These are phyloP conservation scores for Medicago truncatula DNA, from an alignment of 306 rosid species.

Conservation along the genomic window DNA sequence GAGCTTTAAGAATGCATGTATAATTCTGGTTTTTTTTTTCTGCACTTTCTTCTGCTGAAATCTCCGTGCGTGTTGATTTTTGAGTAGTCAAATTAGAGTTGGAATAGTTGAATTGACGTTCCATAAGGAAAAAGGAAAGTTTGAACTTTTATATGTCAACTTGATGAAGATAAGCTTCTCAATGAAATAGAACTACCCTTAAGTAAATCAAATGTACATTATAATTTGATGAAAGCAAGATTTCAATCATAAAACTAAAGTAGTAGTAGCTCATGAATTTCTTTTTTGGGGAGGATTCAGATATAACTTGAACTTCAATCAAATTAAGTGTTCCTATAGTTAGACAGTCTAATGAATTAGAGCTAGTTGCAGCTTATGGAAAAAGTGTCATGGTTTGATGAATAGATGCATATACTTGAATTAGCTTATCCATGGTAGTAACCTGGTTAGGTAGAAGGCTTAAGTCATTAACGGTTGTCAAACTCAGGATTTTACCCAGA, in stretches of 20 bases:
- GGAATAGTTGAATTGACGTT: background rate
- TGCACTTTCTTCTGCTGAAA: background rate
- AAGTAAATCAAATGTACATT: background rate
- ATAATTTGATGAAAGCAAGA: background rate
- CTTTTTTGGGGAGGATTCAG: background rate
- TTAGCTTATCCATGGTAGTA: conserved; percentile 1
- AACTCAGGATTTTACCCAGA: background rate
- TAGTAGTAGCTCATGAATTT: background rate
- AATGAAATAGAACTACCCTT: background rate
- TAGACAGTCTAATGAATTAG: background rate
- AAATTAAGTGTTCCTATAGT: background rate
- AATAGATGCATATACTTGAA: background rate
- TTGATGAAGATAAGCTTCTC: background rate
- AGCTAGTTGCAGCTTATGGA: background rate
- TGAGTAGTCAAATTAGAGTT: background rate
- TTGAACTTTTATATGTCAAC: background rate
- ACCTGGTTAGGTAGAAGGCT: background rate
- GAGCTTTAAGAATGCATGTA: background rate
- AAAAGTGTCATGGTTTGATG: background rate
- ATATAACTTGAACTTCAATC: background rate
- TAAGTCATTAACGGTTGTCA: background rate
- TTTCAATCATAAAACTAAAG: background rate
- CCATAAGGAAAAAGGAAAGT: background rate
- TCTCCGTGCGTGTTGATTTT: background rate
- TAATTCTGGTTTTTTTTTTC: background rate